Evolutionary conservation across 163 green algal genomes (phyloP).

Genomic region (Chlamydomonas reinhardtii): DNA sequence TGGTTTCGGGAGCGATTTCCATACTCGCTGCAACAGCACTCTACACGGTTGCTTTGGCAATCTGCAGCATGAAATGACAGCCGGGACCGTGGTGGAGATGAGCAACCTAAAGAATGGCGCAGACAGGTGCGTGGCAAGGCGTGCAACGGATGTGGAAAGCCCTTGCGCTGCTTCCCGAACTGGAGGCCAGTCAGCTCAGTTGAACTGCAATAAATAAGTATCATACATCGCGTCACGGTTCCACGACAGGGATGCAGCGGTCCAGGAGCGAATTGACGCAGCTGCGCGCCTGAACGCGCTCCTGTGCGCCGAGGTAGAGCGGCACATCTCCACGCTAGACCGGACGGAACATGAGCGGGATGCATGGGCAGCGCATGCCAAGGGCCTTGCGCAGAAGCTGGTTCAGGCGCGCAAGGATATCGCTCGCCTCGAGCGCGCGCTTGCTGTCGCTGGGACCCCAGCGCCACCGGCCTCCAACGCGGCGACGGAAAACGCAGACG

Average conservation of each 20-base stretch:
- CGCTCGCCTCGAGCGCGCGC: constrained; percentile 1
- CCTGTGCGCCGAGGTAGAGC: constrained; percentile 25
- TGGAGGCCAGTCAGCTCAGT: too few relatives aligned
- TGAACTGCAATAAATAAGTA: too few relatives aligned
- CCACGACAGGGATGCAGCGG: constrained; percentile 8
- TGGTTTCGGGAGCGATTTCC: too few relatives aligned
- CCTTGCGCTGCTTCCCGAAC: too few relatives aligned
- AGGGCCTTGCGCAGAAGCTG: constrained; percentile 24
- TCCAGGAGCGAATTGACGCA: constrained; percentile 29
- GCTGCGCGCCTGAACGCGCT: constrained; percentile 7
- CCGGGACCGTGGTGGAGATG: too few relatives aligned
- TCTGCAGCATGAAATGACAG: too few relatives aligned
- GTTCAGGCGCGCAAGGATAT: constrained; percentile 41
- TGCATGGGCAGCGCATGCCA: constrained; percentile 28
- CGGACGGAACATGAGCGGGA: constrained; percentile 27
- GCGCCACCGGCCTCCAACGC: not conserved
- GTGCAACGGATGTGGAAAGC: too few relatives aligned
- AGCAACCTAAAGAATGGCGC: not conserved
- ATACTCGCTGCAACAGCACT: too few relatives aligned
- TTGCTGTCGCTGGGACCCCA: not conserved
- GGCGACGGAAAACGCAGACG: constrained; percentile 18
- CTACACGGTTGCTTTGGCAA: too few relatives aligned
- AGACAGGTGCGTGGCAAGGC: not conserved
- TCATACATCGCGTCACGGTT: too few relatives aligned
- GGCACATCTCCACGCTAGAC: not conserved